Percentiles rank a stretch among this genome's conserved stretches.
These are phyloP conservation scores for Ustanciosporium gigantosporum DNA, from an alignment of 1,284 basidiomycete genomes.

Conservation along the genomic window DNA sequence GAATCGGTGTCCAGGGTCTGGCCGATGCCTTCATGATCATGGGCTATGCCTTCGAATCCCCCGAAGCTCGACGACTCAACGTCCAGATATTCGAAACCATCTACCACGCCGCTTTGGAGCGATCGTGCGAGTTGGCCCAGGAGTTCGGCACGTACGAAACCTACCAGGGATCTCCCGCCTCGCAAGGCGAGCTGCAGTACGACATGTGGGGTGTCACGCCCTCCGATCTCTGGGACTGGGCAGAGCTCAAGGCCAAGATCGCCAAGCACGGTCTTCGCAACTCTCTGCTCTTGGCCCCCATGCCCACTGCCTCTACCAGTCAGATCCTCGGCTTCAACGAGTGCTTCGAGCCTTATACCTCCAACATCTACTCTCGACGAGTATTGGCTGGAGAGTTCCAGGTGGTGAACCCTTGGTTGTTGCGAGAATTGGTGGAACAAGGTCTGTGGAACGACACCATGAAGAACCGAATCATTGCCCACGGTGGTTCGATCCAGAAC, in stretches of 20 bases:
- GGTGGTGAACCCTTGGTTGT: slow-evolving; percentile 96
- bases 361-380: slow-evolving; percentile 97
- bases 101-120: slow-evolving; percentile 92
- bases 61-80: slow-evolving; percentile 84
- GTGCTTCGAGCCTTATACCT: slow-evolving; percentile 96
- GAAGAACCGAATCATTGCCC: slow-evolving; percentile 99
- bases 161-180: slow-evolving; percentile 87
- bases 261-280: slow-evolving; percentile 85
- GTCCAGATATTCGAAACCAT: slow-evolving; percentile 98
- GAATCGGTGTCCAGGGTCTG: slow-evolving; percentile 95
- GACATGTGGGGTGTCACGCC: slow-evolving; percentile 95
- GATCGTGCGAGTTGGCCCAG: slow-evolving; percentile 85
- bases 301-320: slow-evolving; percentile 98
- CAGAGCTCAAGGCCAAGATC: slow-evolving; percentile 82
- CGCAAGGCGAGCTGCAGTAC: slow-evolving; percentile 85
- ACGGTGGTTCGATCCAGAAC: slow-evolving; percentile 84
- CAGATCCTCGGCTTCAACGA: slow-evolving; percentile 99
- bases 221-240: slow-evolving; percentile 94
- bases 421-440: slow-evolving; percentile 92
- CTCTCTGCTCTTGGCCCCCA: slow-evolving; percentile 91
- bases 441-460: slow-evolving; percentile 97
- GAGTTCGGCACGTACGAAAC: slow-evolving; percentile 85
- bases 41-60: slow-evolving; percentile 91
- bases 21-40: slow-evolving; percentile 98
- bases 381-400: slow-evolving; percentile 99